These are phyloP conservation scores for Fusarium sp. DNA, from an alignment of 2,329 filamentous ascomycete species.

Conservation along the genomic window DNA sequence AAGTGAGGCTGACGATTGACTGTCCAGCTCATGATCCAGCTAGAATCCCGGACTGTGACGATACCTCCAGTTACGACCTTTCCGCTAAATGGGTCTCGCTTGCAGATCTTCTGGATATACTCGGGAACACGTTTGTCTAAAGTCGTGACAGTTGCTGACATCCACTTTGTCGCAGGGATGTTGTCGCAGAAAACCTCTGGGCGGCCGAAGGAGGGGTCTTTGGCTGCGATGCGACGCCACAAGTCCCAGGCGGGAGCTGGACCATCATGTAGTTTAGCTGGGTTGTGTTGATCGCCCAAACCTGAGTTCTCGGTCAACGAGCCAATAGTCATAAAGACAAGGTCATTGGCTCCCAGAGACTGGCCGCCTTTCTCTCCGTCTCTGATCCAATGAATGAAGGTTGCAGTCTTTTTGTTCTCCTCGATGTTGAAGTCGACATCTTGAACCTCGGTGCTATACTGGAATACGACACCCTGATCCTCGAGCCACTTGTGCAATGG, in stretches of 20 bases:
- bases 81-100: not conserved
- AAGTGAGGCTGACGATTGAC: conserved; percentile 4
- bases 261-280: not conserved
- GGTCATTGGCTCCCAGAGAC: not conserved
- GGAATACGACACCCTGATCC: not conserved
- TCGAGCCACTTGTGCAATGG: not conserved
- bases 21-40: not conserved
- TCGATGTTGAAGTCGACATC: not conserved
- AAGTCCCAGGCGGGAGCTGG: conserved; percentile 2
- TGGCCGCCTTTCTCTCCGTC: not conserved
- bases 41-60: not conserved
- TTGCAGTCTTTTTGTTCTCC: not conserved
- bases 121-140: not conserved
- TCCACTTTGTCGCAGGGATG: not conserved
- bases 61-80: not conserved
- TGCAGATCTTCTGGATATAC: not conserved
- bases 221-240: not conserved
- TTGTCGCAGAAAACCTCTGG: not conserved
- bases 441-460: not conserved
- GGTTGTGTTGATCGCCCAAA: not conserved
- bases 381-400: not conserved
- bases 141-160: not conserved
- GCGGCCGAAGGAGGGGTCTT: not conserved
- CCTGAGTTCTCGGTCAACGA: not conserved
- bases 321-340: not conserved